Base-by-base conservation (phyloP, 352 stramenopile species). In the Pythium pyrilobum region DNA sequence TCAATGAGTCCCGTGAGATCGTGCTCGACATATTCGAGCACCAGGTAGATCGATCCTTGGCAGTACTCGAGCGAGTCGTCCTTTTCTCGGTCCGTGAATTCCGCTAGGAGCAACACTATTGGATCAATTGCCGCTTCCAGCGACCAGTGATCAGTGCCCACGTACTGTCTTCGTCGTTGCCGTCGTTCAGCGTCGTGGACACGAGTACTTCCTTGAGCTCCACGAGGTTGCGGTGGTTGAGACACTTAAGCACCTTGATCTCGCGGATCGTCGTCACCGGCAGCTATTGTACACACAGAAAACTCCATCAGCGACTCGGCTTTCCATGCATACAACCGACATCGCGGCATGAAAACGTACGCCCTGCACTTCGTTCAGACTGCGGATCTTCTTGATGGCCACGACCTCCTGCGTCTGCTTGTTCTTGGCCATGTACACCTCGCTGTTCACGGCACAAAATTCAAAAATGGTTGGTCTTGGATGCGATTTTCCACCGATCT, bases 201-300 rank as follows among this genome's bases (percentile, higher is more conserved):
- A 96, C 85, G 2, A 98, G 90, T 39, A 99, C 92, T 68, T 98
- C 96, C 54, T 97, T 91, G 61, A 99, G 87, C 56, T 91, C 79
- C 21, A 99, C 92, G 52, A 99, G 76, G 69, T 97, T 98, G 18
- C 78, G 82, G 71, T 99, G 96, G 45, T 93, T 87, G 5, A 98
- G 74, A 66, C 86, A 89, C 69, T 98, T 98, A 47, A 99, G 80
- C 62, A 99, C 97, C 85, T 98, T 98, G 56, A 99, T 98, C 76
- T 99, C 96, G 12, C 96, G 87, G 59, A 99, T 96, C 15, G 96
- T 96, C 34, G 93, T 98, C 42, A 97, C 80, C 0, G 96, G 95
- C 12, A 98, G 72, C 84, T 97, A 44, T 28, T 5, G 4, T 2
- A 39, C 36, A 34, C 12, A 36, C 45, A 9, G 9, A 48, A 4